These are phyloP conservation scores for Ligustrum vulgare DNA, from an alignment of 257 asterid genomes.

Conservation along the genomic window DNA sequence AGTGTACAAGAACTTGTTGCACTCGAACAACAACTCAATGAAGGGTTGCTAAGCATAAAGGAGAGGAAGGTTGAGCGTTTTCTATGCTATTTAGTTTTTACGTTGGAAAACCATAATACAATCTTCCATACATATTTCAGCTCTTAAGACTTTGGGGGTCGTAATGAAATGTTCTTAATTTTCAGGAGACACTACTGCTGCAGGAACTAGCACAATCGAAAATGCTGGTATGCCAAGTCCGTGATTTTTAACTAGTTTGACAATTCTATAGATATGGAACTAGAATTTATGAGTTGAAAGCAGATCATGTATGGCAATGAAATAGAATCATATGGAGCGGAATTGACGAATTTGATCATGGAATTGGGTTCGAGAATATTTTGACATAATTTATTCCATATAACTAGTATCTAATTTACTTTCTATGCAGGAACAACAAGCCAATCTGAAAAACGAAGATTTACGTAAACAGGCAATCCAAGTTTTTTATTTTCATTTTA, in stretches of 20 bases:
- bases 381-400: not conserved
- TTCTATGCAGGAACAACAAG: not conserved
- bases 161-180: not conserved
- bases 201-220: not conserved
- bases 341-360: not conserved
- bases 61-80: conserved; percentile 56
- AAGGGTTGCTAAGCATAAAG: conserved; percentile 57
- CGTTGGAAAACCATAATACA: not conserved
- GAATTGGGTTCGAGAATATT: not conserved
- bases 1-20: conserved; percentile 49
- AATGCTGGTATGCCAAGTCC: not conserved
- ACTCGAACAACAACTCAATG: conserved; percentile 59
- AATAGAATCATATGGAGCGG: not conserved
- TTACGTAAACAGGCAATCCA: not conserved
- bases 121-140: not conserved
- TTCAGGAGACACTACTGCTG: conserved; percentile 6
- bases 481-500: not conserved
- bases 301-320: not conserved
- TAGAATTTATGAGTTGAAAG: not conserved
- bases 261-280: not conserved
- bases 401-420: not conserved
- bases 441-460: not conserved
- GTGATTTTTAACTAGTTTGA: not conserved
- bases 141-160: not conserved
- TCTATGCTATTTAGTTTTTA: conserved; percentile 9